A percentile compares a stretch with the other conserved stretches of the same genome.
phyloP scores from a whole-genome alignment of 305 asterid species.

The Petunia hybrid region DNA sequence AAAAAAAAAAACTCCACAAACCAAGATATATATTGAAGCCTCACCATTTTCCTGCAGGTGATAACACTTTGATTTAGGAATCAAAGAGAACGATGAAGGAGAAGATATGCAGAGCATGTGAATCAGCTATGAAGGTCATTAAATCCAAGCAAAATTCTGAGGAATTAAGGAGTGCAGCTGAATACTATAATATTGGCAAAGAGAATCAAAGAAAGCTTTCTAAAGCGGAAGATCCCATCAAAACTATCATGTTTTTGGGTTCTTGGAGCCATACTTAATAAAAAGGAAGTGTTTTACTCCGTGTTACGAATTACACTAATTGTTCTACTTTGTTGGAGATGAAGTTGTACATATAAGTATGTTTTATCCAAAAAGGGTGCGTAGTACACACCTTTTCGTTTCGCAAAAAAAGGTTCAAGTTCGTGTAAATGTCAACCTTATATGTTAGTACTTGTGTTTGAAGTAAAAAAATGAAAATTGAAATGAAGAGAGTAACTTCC shows the following conservation, averaged over 20 bases:
- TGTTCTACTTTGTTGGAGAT: background rate
- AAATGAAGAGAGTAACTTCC: too few species aligned
- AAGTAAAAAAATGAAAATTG: too few species aligned
- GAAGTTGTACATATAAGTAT: too few species aligned
- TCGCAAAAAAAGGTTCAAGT: too few species aligned
- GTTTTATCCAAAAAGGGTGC: too few species aligned
- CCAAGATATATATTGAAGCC: constrained; percentile 46
- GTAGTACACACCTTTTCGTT: too few species aligned
- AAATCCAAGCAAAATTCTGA: constrained; percentile 26
- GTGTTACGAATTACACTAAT: background rate
- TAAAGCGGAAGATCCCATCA: constrained; percentile 64
- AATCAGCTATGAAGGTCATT: constrained; percentile 29
- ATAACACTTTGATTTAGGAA: constrained; percentile 37
- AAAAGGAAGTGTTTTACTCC: background rate
- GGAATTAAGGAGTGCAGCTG: constrained; percentile 1
- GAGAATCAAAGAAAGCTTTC: constrained; percentile 48
- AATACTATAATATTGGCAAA: constrained; percentile 30
- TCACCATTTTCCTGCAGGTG: constrained; percentile 44
- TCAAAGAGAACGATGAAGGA: constrained; percentile 40
- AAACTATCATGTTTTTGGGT: constrained; percentile 68
- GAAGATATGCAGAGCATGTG: constrained; percentile 41
- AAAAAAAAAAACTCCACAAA: background rate
- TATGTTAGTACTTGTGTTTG: too few species aligned
- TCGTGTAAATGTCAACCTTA: too few species aligned
- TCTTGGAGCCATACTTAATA: constrained; percentile 63